These are phyloP conservation scores for Ophiostoma ips DNA, from an alignment of 2,329 filamentous ascomycete species.

Conservation along the genomic window DNA sequence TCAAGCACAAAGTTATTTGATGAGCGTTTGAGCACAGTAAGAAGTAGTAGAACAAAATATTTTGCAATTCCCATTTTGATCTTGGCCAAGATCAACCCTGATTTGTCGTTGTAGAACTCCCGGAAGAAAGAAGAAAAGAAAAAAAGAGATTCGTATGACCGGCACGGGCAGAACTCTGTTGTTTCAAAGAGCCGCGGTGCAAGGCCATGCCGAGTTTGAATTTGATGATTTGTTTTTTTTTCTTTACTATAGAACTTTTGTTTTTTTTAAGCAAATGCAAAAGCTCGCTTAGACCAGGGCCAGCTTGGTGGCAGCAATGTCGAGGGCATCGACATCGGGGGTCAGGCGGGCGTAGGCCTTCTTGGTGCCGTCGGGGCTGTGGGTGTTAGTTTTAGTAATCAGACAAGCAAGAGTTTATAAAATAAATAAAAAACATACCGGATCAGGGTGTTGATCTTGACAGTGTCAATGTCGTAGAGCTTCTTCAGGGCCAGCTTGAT, in stretches of 20 bases:
- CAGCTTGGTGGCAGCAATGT: conserved; percentile 98
- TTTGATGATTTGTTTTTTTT: not conserved
- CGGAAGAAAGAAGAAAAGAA: not conserved
- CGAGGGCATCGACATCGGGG: conserved; percentile 91
- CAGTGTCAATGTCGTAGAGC: conserved; percentile 93
- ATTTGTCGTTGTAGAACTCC: not conserved
- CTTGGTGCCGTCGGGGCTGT: conserved; percentile 87
- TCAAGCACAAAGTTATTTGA: not conserved
- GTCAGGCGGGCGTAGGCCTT: conserved; percentile 97
- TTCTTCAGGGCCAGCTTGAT: conserved; percentile 98
- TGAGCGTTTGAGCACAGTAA: not conserved
- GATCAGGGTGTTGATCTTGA: conserved; percentile 99
- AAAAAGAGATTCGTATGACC: not conserved
- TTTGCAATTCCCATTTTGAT: conserved; percentile 2
- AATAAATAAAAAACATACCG: conserved; percentile 43
- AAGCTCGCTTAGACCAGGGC: conserved; percentile 66
- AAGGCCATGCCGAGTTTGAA: conserved; percentile 5
- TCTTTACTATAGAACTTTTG: conserved; percentile 1
- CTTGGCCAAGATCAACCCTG: conserved; percentile 3
- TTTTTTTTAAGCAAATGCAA: not conserved
- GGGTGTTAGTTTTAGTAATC: not conserved
- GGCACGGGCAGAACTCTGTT: too few species aligned
- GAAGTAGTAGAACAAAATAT: not conserved
- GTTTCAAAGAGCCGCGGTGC: too few species aligned
- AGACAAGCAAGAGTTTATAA: not conserved